Base-by-base conservation (phyloP, 73 alveolate species). In the Symbiodinium pilosum region DNA sequence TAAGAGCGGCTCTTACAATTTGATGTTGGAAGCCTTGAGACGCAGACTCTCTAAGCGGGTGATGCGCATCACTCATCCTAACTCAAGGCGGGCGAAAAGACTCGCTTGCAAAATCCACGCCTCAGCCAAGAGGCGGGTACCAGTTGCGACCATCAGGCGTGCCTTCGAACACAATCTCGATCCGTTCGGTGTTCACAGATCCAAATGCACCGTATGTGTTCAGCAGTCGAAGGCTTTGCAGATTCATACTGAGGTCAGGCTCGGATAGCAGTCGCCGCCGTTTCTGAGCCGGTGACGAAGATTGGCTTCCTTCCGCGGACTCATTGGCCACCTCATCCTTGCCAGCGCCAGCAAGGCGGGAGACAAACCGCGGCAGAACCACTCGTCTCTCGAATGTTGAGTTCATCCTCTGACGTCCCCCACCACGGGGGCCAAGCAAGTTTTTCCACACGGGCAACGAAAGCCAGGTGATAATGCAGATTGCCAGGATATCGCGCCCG, bases 161-260 rank as follows among this genome's bases (percentile, higher is more conserved):
- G 18, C 87, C 87, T 39, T 75, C 87, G 36, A 75, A 75, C 38
- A 75, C 47, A 26, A 75, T 75, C 44, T 75, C 87, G 47, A 75
- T 75, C 34, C 87, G 87, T n/a, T 75, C 87, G 38, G 43, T 75
- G 87, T 75, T 75, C 87, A 75, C 87, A 32, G 87, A 75, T 26
- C 87, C 87, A 75, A 75, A 75, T 20, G 87, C 87, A 24, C 87
- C 87, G 47, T 75, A 75, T 34, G 87, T 75, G 47, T 75, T 75
- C 52, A 75, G 87, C 43, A 75, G 47, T 34, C 87, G 87, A 20
- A 75, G 87, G 26, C 52, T 39, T 14, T 39, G 47, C 87, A 75
- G 47, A 51, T 75, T 75, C 52, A 75, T 38, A 26, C 47, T 75
- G 87, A 75, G n/a, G 34, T 39, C 87, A 21, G 12, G 43, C 2